Percentiles rank a stretch among this genome's conserved stretches.
Evolutionary conservation across 2,329 filamentous ascomycete genomes (phyloP).

Genomic region (Cryphonectria naterciae): DNA sequence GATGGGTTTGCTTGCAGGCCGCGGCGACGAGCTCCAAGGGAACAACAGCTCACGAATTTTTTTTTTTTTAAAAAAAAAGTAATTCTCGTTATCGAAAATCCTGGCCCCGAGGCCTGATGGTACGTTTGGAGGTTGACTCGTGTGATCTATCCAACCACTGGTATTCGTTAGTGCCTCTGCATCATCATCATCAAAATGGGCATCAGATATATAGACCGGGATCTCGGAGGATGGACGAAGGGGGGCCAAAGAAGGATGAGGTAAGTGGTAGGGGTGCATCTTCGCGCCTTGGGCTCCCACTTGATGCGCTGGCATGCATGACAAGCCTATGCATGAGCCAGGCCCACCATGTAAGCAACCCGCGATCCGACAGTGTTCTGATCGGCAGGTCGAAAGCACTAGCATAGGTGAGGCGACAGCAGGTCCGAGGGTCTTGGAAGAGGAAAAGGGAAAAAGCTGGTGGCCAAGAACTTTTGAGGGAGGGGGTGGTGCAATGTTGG

Average conservation of each 20-base stretch:
- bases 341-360: slow-evolving; percentile 50
- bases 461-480: background rate
- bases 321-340: slow-evolving; percentile 60
- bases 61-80: too few species aligned
- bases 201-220: slow-evolving; percentile 42
- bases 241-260: slow-evolving; percentile 34
- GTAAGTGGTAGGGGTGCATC: slow-evolving; percentile 32
- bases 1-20: slow-evolving; percentile 37
- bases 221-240: slow-evolving; percentile 21
- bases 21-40: slow-evolving; percentile 38
- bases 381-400: slow-evolving; percentile 29
- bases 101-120: slow-evolving; percentile 36
- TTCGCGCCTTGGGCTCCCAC: slow-evolving; percentile 49
- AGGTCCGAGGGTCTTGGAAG: slow-evolving; percentile 23
- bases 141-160: slow-evolving; percentile 48
- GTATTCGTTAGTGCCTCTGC: slow-evolving; percentile 41
- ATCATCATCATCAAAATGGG: slow-evolving; percentile 5
- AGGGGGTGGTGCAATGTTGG: slow-evolving; percentile 14
- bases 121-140: slow-evolving; percentile 36
- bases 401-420: slow-evolving; percentile 13
- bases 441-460: slow-evolving; percentile 6
- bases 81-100: slow-evolving; percentile 35
- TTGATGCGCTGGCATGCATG: slow-evolving; percentile 64
- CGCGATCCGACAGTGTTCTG: slow-evolving; percentile 32
- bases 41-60: slow-evolving; percentile 38